phyloP scores from a whole-genome alignment of 2,329 filamentous ascomycete genomes.

The Scleromitrula shiraiana region DNA sequence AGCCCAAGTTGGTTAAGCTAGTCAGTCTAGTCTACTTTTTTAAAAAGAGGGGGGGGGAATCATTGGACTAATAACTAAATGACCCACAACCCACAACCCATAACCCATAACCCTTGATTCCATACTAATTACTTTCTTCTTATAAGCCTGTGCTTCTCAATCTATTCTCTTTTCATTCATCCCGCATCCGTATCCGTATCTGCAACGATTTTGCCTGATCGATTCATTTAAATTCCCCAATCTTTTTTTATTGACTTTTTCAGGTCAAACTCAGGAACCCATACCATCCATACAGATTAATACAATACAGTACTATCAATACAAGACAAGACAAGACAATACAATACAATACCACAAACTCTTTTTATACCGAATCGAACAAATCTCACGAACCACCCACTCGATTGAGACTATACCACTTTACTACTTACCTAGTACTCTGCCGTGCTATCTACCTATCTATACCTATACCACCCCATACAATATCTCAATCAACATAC shows the following conservation, averaged over 20 bases:
- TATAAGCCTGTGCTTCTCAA: slow-evolving; percentile 22
- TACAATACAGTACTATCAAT: neutral
- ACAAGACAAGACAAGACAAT: neutral
- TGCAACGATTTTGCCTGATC: slow-evolving; percentile 28
- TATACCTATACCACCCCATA: slow-evolving; percentile 7
- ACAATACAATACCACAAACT: neutral
- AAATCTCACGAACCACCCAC: too few species aligned
- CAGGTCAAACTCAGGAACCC: slow-evolving; percentile 13
- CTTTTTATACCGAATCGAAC: neutral
- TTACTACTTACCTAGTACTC: neutral
- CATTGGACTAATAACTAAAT: too few species aligned
- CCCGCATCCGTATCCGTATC: slow-evolving; percentile 20
- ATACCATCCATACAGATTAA: slow-evolving; percentile 12
- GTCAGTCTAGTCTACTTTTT: too few species aligned
- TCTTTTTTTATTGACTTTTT: slow-evolving; percentile 20
- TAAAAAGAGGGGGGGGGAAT: too few species aligned
- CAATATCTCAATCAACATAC: neutral
- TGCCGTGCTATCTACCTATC: neutral
- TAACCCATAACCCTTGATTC: too few species aligned
- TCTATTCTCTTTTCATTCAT: slow-evolving; percentile 29
- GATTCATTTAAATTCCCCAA: slow-evolving; percentile 28
- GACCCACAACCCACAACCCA: too few species aligned
- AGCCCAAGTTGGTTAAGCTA: too few species aligned
- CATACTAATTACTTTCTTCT: neutral
- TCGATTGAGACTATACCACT: too few species aligned